Evolutionary conservation across 2,329 filamentous ascomycete genomes (phyloP), one percentile per base, ranked within the genome.

Genomic region (Neofusicoccum parvum): DNA sequence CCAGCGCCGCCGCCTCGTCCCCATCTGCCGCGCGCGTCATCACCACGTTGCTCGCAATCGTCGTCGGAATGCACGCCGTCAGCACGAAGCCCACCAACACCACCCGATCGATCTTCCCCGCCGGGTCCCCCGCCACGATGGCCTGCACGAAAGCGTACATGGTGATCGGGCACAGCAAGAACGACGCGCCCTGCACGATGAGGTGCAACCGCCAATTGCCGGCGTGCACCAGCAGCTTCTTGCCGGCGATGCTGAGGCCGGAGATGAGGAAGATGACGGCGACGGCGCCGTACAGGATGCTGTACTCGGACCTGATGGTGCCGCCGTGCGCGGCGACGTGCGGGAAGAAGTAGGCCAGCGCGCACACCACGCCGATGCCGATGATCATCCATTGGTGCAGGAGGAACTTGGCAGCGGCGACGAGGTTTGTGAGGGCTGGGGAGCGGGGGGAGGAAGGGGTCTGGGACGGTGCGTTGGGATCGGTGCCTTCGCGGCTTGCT

Each of bases 211-310:
- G 64, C 64, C 64, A 65, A 46, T 65, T 65, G 17, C 48, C 45
- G 6, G 64, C 64, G 48, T 65, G 64, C 20, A 65, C 56, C 10
- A 65, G 46, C 37, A 65, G 46, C 36, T 50, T 53, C 20, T 23
- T 34, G 23, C 54, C 46, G 1, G 64, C 23, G 37, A 65, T 51
- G 32, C 54, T 46, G 23, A 65, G 64, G 23, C 64, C 64, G 2
- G 53, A 60, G n/a, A 62, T 53, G 23, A 65, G 46, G 56, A 65
- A 65, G 48, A 65, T 65, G 64, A 65, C 34, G 48, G 64, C 64
- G 3, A 65, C 64, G 45, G 64, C 64, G 23, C 64, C 64, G 64
- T 65, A 65, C 36, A 65, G 64, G 48, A 65, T 62, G 54, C 54
- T 60, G 64, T 65, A 65, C 23, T 65, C 48, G 36, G 46, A 53